Evolutionary conservation across 495 filamentous ascomycete genomes (phyloP), one percentile per base, ranked within the genome.

Genomic region (Penicillium diatomitis): DNA sequence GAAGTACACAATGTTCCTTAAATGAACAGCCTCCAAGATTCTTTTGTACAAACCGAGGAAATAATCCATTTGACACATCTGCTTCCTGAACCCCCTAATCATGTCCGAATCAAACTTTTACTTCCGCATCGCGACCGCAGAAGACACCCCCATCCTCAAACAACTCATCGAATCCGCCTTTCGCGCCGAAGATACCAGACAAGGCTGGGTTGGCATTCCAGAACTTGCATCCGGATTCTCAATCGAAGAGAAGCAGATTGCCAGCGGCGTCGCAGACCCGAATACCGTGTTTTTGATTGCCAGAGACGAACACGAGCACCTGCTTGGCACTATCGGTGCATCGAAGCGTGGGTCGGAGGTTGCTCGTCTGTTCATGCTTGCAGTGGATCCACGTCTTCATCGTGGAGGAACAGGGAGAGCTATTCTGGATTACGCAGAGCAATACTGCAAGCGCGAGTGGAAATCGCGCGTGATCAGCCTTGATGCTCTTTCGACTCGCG

Each of bases 331-430:
- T 48, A 62, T 70, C 51, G 66, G 68, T 6, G 47, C 58, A 32
- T 68, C 44, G 10, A 57, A 56, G 38, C 57, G 57, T 39, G 49
- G 12, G 0, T 20, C 28, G 7, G 47, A 57, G 11, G 9, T 33
- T 32, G 70, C 60, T 35, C 67, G 70, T 33, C 58, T 77, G 37
- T 66, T 62, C 36, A 57, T 71, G 62, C 55, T 77, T 27, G 72
- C 73, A 5, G 68, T 75, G 0, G 59, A 68, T 47, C 57, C 59
- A 5, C 42, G 32, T 6, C 48, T 61, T 12, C 72, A 74, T 46
- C 62, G 56, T 4, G 56, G 58, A 2, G 74, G 74, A 0, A 37
- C 73, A 10, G 74, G 74, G 1, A 58, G 64, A 8, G 63, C 57
- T 46, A 54, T 75, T 4, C 55, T 75, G 27, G 50, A 50, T 5